Conservation (phyloP, 1,284 basidiomycete genomes). For the Tylopilus sp. region DNA sequence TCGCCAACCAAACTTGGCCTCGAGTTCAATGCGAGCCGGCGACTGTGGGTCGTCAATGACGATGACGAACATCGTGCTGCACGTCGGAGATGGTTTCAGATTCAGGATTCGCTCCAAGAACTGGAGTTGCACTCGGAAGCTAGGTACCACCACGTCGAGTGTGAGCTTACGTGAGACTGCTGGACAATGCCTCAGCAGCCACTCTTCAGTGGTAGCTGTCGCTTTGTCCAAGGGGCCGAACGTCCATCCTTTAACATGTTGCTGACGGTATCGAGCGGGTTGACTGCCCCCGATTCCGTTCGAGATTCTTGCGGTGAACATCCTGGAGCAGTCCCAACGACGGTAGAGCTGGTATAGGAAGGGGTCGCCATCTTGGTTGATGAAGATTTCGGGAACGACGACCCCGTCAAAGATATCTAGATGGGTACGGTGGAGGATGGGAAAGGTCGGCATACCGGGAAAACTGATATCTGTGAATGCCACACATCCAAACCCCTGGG, state of each 20-base stretch:
- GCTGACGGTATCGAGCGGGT: slow-evolving; percentile 47
- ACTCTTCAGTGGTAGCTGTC: slow-evolving; percentile 36
- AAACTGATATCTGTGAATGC: slow-evolving; percentile 55
- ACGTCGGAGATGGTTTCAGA: slow-evolving; percentile 41
- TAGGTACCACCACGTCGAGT: slow-evolving; percentile 54
- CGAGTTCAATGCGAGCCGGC: slow-evolving; percentile 29
- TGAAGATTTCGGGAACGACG: slow-evolving; percentile 49
- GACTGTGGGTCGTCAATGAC: slow-evolving; percentile 55
- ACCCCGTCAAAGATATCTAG: slow-evolving; percentile 52
- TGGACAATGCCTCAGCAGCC: slow-evolving; percentile 33
- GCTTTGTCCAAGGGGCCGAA: slow-evolving; percentile 44
- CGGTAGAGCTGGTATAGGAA: slow-evolving; percentile 60
- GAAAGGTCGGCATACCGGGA: slow-evolving; percentile 61
- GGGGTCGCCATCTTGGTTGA: slow-evolving; percentile 59
- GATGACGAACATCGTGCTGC: slow-evolving; percentile 52
- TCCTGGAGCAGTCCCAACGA: slow-evolving; percentile 48
- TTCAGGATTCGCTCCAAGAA: slow-evolving; percentile 45
- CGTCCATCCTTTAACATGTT: slow-evolving; percentile 46
- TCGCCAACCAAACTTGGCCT: slow-evolving; percentile 20
- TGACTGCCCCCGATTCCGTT: slow-evolving; percentile 47
- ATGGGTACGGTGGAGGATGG: slow-evolving; percentile 51
- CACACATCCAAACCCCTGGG: slow-evolving; percentile 53
- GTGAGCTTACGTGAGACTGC: slow-evolving; percentile 39
- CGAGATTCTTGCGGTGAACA: slow-evolving; percentile 42
- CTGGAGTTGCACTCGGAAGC: slow-evolving; percentile 48